Evolutionary conservation across 164 flowering plant genomes (phyloP), one percentile per base, ranked within the genome.

Genomic region (Berberis vulgaris): DNA sequence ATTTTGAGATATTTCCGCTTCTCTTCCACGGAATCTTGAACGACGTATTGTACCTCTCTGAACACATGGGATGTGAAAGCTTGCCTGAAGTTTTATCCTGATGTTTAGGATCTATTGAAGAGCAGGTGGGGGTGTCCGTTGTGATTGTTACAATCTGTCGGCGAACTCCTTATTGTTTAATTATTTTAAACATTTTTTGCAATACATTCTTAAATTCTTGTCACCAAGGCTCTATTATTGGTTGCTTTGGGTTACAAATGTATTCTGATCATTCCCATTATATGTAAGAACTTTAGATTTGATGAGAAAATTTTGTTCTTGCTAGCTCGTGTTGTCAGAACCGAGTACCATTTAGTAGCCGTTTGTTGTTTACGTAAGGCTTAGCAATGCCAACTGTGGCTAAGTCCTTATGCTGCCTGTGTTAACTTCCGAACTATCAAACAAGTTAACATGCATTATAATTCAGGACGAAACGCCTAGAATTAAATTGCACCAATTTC

Each of bases 151-250:
- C 49, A 52, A 26, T 26, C 59, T 56, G 26, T n/a, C 26, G 45
- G 59, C 55, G 8, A 42, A 46, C 60, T 61, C 47, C 55, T 67
- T 46, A 47, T 7, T 60, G 45, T 57, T 45, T 45, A 60, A 45
- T 44, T 60, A 53, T 10, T n/a, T 10, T n/a, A 42, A 41, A 38
- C 2, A 9, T 58, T 43, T 41, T 26, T 43, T 40, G 7, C 3
- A 3, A 9, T 43, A 3, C 6, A 10, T 7, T 43, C 12, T 58
- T 41, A 10, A 7, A 3, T 60, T 62, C 40, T 26, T 62, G 38
- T 10, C 9, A 55, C 38, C 54, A 49, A 53, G 10, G 13, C 41
- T 50, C 57, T 50, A 56, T 62, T 13, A 45, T 62, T 6, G 43
- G 12, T 49, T 62, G 5, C 7, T 13, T n/a, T 62, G 26, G 43